Percentiles rank a stretch among this genome's conserved stretches.
phyloP scores from a whole-genome alignment of 305 asterid genomes.

The Solanum hybrid region DNA sequence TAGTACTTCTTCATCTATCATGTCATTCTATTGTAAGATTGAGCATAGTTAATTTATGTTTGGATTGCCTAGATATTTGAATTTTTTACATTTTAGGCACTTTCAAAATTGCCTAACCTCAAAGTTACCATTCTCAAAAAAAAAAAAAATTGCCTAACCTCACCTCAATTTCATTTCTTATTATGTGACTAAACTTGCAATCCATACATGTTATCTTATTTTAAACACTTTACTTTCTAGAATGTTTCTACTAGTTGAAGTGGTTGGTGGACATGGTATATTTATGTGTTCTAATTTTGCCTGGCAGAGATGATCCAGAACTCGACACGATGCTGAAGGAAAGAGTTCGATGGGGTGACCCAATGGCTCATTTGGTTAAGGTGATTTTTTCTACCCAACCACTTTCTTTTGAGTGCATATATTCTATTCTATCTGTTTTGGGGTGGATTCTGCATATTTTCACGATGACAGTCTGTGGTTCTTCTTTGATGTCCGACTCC shows the following conservation, averaged over 20 bases:
- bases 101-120: not conserved
- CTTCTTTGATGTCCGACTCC: not conserved
- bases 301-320: constrained; percentile 71
- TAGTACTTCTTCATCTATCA: not conserved
- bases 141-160: not conserved
- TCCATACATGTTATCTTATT: not conserved
- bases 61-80: not conserved
- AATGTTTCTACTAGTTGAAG: not conserved
- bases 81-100: not conserved
- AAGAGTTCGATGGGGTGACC: constrained; percentile 86
- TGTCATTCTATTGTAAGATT: not conserved
- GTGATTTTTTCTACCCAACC: not conserved
- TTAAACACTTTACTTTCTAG: not conserved
- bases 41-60: not conserved
- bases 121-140: no score
- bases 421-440: not conserved
- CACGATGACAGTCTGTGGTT: not conserved
- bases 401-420: not conserved
- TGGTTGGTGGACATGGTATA: not conserved
- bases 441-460: not conserved
- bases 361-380: constrained; percentile 88
- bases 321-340: constrained; percentile 77
- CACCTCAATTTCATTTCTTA: not conserved
- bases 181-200: not conserved
- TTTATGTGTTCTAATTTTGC: constrained; percentile 9